Evolutionary conservation across 148 eudicot genomes (phyloP), one percentile per base, ranked within the genome.

Genomic region (Cornus florida): DNA sequence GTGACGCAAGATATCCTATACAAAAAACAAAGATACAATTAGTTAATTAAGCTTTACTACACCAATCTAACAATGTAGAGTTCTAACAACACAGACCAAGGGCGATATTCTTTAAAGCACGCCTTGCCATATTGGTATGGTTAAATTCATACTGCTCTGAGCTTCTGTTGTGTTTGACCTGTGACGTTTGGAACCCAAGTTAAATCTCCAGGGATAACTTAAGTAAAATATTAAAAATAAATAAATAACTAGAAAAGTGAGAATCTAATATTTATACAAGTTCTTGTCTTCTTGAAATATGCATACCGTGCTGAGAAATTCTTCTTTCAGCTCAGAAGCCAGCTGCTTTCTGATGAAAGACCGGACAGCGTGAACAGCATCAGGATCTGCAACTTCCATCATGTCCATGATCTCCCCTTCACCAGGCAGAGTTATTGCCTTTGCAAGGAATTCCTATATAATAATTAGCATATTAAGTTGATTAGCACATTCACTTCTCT

Each of bases 311-410:
- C 74, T 80, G 1, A 97, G 78, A 33, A 97, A 75, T 70, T 91
- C 95, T 68, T 88, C 69, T 81, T 91, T 97, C 72, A 97, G 81
- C 81, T 88, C 91, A 71, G 87, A 87, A 84, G 98, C 99, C 79
- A 97, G 91, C 85, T 97, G 92, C 84, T 94, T 93, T 77, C 77
- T 89, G 60, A 97, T 91, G 83, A 94, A 97, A 73, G 88, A 74
- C 69, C 97, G 85, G 74, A 97, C 97, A 7, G 95, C 92, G 79
- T 97, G 94, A 75, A 97, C 98, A 81, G 99, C 99, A 87, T 97
- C 98, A 24, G 99, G 99, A 78, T 96, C 99, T 1, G 99, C 99
- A 82, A 94, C 92, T 74, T 86, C 91, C 99, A 97, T 94, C 89
- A 97, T 81, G 81, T 97, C 99, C 99, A 97, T 94, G 76, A 97